A percentile compares a stretch with the other conserved stretches of the same genome.
Conservation (phyloP, 768 basidiomycete species). For the Clitopilus hobsonii region DNA sequence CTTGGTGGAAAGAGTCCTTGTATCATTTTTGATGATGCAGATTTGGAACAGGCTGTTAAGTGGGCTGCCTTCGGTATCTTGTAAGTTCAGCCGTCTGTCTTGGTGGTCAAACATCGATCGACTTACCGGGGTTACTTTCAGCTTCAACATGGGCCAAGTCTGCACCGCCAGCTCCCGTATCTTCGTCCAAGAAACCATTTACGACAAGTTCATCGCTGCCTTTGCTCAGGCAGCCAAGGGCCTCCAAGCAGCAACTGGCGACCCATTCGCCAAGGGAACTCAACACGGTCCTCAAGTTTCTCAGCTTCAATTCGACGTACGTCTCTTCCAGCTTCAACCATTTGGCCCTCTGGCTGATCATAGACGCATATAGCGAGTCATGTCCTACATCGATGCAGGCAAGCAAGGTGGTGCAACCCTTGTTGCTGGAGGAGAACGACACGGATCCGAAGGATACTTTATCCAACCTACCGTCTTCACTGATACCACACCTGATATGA, state of each 20-base stretch:
- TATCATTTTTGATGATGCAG: slow-evolving; percentile 71
- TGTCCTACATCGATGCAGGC: slow-evolving; percentile 72
- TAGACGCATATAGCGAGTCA: slow-evolving; percentile 50
- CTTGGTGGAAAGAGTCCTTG: slow-evolving; percentile 67
- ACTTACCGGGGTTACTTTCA: not conserved
- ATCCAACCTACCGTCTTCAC: slow-evolving; percentile 70
- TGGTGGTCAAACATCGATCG: not conserved
- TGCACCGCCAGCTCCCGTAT: slow-evolving; percentile 84
- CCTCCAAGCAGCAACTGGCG: slow-evolving; percentile 42
- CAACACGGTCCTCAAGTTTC: slow-evolving; percentile 76
- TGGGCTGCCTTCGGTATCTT: slow-evolving; percentile 74
- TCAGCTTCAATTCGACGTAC: slow-evolving; percentile 60
- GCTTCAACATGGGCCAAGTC: slow-evolving; percentile 52
- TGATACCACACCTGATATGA: slow-evolving; percentile 57
- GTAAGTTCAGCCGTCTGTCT: slow-evolving; percentile 32
- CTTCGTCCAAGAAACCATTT: slow-evolving; percentile 75
- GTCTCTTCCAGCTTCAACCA: slow-evolving; percentile 18
- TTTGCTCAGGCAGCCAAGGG: slow-evolving; percentile 47
- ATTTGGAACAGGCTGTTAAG: slow-evolving; percentile 65
- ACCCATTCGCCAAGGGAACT: slow-evolving; percentile 53
- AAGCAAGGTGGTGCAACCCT: slow-evolving; percentile 65
- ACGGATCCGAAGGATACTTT: slow-evolving; percentile 63
- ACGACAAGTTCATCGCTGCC: slow-evolving; percentile 67
- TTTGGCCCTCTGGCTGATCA: not conserved
- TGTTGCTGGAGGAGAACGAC: slow-evolving; percentile 53